These are phyloP conservation scores for Daphne laureola DNA, from an alignment of 441 rosid species.

Conservation along the genomic window DNA sequence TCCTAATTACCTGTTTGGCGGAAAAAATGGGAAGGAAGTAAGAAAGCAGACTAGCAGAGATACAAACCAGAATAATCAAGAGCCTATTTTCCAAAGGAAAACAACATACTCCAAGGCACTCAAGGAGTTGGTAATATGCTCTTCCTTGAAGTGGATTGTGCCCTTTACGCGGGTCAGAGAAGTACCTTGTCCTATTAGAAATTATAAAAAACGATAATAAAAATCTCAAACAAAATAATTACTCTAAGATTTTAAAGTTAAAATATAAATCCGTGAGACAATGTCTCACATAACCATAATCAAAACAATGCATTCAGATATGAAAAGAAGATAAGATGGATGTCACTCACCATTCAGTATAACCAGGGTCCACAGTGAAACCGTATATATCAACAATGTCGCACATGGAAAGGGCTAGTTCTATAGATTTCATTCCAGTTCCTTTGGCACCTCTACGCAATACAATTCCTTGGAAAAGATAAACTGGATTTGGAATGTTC, in stretches of 20 bases:
- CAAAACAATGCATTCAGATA: constrained; percentile 4
- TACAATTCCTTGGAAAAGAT: constrained; percentile 98
- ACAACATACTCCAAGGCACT: constrained; percentile 85
- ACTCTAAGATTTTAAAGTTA: not conserved
- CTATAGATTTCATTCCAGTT: constrained; percentile 97
- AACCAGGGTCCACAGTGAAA: constrained; percentile 99
- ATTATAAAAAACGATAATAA: not conserved
- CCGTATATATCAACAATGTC: constrained; percentile 95
- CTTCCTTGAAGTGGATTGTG: constrained; percentile 98
- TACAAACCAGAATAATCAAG: no score
- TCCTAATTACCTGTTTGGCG: constrained; percentile 63
- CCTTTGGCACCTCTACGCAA: constrained; percentile 98
- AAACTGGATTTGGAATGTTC: constrained; percentile 92
- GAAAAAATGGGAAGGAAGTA: constrained; percentile 17
- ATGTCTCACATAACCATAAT: not conserved
- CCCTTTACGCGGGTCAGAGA: constrained; percentile 89
- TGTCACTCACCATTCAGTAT: constrained; percentile 76
- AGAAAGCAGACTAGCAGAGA: constrained; percentile 7
- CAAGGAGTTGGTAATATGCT: constrained; percentile 94
- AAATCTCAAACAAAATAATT: no score
- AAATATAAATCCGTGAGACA: not conserved
- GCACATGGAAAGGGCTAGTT: constrained; percentile 95
- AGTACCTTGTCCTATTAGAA: constrained; percentile 79
- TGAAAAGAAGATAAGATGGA: constrained; percentile 1
- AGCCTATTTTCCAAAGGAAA: constrained; percentile 7